Conservation (phyloP, 1,284 basidiomycete species). For the Malassezia vespertilionis region DNA sequence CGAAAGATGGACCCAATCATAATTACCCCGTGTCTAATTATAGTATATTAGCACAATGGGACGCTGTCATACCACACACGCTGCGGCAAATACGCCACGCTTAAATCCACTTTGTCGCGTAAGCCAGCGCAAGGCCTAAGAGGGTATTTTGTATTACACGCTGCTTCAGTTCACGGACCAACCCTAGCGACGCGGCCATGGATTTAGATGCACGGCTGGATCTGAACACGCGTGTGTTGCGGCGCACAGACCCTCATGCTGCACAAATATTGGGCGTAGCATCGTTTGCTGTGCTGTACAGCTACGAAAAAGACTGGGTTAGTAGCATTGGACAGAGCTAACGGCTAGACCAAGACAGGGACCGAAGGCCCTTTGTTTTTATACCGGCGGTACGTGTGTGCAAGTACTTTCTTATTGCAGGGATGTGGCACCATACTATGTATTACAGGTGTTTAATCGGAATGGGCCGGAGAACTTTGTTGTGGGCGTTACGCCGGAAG, state of each 20-base stretch:
- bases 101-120: no score
- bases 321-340: slow-evolving; percentile 53
- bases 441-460: slow-evolving; percentile 75
- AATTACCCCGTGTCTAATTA: no score
- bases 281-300: slow-evolving; percentile 57
- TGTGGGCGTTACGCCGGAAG: slow-evolving; percentile 65
- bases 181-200: no score
- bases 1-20: no score
- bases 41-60: no score
- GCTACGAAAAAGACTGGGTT: slow-evolving; percentile 45
- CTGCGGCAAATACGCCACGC: no score
- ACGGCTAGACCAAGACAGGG: slow-evolving; percentile 70
- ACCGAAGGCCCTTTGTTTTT: slow-evolving; percentile 80
- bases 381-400: slow-evolving; percentile 59
- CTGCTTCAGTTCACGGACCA: slow-evolving; percentile 5
- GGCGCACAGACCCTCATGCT: slow-evolving; percentile 68
- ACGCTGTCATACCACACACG: no score
- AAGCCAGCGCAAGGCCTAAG: no score
- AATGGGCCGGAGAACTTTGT: slow-evolving; percentile 73
- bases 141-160: no score
- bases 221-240: slow-evolving; percentile 67
- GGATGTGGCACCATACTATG: slow-evolving; percentile 57
- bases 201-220: slow-evolving; percentile 22
- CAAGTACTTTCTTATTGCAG: background rate
- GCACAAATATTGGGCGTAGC: slow-evolving; percentile 70